A percentile compares a stretch with the other conserved stretches of the same genome.
phyloP scores from a whole-genome alignment of 1,284 basidiomycete species.

The Cryptococcus sp. region DNA sequence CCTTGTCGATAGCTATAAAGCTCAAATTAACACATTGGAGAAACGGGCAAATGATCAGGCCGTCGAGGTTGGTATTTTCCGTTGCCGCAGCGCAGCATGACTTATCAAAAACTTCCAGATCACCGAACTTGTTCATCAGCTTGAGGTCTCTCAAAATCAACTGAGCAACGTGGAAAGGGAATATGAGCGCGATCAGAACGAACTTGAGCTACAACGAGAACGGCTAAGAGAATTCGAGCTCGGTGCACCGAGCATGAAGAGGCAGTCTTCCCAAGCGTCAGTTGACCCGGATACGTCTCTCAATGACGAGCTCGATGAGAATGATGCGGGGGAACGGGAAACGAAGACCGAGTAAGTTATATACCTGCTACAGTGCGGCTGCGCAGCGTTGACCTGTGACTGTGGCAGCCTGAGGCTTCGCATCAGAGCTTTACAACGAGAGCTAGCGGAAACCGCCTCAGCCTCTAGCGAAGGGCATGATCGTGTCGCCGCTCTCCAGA shows the following conservation, averaged over 20 bases:
- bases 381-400: not conserved
- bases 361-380: not conserved
- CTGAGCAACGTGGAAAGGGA: slow-evolving; percentile 65
- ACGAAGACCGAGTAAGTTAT: slow-evolving; percentile 72
- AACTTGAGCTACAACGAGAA: slow-evolving; percentile 85
- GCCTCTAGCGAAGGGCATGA: slow-evolving; percentile 74
- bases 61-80: slow-evolving; percentile 24
- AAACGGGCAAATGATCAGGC: slow-evolving; percentile 56
- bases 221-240: slow-evolving; percentile 86
- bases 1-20: slow-evolving; percentile 83
- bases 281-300: slow-evolving; percentile 24
- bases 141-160: slow-evolving; percentile 70
- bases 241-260: slow-evolving; percentile 13
- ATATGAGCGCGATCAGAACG: slow-evolving; percentile 75
- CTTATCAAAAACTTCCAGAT: slow-evolving; percentile 64
- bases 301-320: slow-evolving; percentile 56
- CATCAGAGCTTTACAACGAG: slow-evolving; percentile 76
- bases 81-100: slow-evolving; percentile 44
- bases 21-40: slow-evolving; percentile 80
- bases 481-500: slow-evolving; percentile 78
- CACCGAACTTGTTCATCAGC: slow-evolving; percentile 70
- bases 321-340: slow-evolving; percentile 64
- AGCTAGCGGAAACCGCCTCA: slow-evolving; percentile 67
- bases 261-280: slow-evolving; percentile 8
- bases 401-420: slow-evolving; percentile 67